A percentile compares a stretch with the other conserved stretches of the same genome.
Evolutionary conservation across 208 protist genomes (phyloP).

Genomic region (Angomonas ambiguus): DNA sequence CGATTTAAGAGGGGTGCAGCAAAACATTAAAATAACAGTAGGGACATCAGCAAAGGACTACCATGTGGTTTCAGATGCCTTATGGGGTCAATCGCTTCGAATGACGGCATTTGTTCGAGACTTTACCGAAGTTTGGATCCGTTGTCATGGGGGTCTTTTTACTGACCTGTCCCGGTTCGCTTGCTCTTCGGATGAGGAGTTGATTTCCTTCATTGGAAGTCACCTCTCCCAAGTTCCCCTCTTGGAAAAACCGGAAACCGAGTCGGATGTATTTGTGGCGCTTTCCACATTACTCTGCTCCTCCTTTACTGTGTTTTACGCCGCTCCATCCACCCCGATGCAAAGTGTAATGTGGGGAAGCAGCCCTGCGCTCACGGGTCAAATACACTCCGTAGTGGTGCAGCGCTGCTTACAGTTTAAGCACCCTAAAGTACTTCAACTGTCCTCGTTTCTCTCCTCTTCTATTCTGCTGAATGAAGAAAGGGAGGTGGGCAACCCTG

Average conservation of each 20-base stretch:
- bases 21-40: slow-evolving; percentile 30
- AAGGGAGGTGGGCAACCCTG: slow-evolving; percentile 2
- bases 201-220: slow-evolving; percentile 52
- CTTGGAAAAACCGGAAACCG: slow-evolving; percentile 6
- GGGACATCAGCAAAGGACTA: slow-evolving; percentile 41
- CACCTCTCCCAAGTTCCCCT: neutral
- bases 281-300: slow-evolving; percentile 44
- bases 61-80: slow-evolving; percentile 30
- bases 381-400: slow-evolving; percentile 68
- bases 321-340: slow-evolving; percentile 36
- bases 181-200: slow-evolving; percentile 22
- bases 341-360: slow-evolving; percentile 52
- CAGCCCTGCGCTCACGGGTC: slow-evolving; percentile 39
- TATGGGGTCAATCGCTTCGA: slow-evolving; percentile 55
- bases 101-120: slow-evolving; percentile 46
- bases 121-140: slow-evolving; percentile 49
- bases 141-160: slow-evolving; percentile 49
- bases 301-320: slow-evolving; percentile 26
- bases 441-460: slow-evolving; percentile 52
- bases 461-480: slow-evolving; percentile 27
- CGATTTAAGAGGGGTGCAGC: slow-evolving; percentile 30
- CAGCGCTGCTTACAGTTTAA: slow-evolving; percentile 57
- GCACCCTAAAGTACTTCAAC: slow-evolving; percentile 46
- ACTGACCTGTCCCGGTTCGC: slow-evolving; percentile 19
- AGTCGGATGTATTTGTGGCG: slow-evolving; percentile 31